phyloP scores from a whole-genome alignment of 2,329 filamentous ascomycete genomes.

The Emmonsia crescens region DNA sequence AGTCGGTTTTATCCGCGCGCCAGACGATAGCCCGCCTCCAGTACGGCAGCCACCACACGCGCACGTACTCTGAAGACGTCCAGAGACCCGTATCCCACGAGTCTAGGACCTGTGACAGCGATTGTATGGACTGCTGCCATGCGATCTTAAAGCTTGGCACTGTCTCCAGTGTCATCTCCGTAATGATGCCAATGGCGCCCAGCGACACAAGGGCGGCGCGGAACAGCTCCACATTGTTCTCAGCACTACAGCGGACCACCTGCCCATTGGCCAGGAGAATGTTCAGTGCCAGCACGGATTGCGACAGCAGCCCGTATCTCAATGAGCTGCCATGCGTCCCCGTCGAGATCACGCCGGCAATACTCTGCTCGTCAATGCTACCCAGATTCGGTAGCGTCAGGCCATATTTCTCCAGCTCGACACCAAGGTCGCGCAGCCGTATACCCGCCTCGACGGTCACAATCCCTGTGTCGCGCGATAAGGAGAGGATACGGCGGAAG shows the following conservation, averaged over 20 bases:
- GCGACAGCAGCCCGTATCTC: constrained; percentile 70
- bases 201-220: constrained; percentile 77
- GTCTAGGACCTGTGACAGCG: constrained; percentile 56
- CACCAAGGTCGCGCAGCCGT: constrained; percentile 62
- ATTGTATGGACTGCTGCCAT: constrained; percentile 72
- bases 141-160: constrained; percentile 71
- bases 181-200: constrained; percentile 81
- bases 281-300: constrained; percentile 61
- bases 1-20: constrained; percentile 68
- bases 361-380: constrained; percentile 88
- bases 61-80: constrained; percentile 76
- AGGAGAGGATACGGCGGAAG: constrained; percentile 59
- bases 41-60: constrained; percentile 98
- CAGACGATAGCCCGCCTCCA: constrained; percentile 79
- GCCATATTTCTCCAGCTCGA: constrained; percentile 59
- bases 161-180: constrained; percentile 75
- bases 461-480: constrained; percentile 55
- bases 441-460: constrained; percentile 84
- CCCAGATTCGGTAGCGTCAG: constrained; percentile 85
- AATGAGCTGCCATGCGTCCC: constrained; percentile 87
- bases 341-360: constrained; percentile 84
- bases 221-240: constrained; percentile 67
- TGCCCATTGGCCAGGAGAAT: constrained; percentile 75
- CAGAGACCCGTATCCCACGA: constrained; percentile 67
- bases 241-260: constrained; percentile 56